These are phyloP conservation scores for Pichia sp. DNA, from an alignment of 1,139 yeast genomes.

Conservation along the genomic window DNA sequence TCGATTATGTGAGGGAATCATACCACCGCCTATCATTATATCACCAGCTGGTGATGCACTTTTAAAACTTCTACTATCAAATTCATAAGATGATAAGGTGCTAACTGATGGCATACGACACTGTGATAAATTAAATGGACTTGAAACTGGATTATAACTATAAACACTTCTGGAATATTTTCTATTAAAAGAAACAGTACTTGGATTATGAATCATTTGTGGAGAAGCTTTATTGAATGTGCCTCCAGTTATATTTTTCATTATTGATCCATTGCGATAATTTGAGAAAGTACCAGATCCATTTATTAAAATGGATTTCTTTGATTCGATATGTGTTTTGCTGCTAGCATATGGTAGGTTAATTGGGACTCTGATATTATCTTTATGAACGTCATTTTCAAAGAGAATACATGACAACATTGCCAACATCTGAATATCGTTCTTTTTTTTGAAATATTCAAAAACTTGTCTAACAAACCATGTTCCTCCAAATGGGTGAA, in stretches of 20 bases:
- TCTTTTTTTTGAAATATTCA: constrained; percentile 53
- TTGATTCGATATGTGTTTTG: constrained; percentile 19
- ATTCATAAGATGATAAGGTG: constrained; percentile 31
- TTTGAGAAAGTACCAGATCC: background rate
- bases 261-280: background rate
- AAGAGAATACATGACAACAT: constrained; percentile 69
- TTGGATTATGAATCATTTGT: constrained; percentile 3
- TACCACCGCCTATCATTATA: constrained; percentile 11
- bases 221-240: background rate
- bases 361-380: constrained; percentile 35
- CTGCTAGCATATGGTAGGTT: constrained; percentile 39
- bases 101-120: constrained; percentile 20
- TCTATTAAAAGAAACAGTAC: constrained; percentile 21
- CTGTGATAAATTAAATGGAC: constrained; percentile 10
- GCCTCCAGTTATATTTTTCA: background rate
- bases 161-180: constrained; percentile 15
- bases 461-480: constrained; percentile 67
- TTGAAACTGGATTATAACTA: constrained; percentile 12
- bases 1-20: constrained; percentile 10
- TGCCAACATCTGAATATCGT: constrained; percentile 84
- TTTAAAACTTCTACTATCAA: constrained; percentile 24
- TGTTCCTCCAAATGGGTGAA: constrained; percentile 72
- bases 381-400: constrained; percentile 33
- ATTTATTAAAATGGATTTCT: constrained; percentile 3
- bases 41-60: constrained; percentile 31